Evolutionary conservation across 1,284 basidiomycete species (phyloP).

Genomic region (Cryptococcus amylolentus): DNA sequence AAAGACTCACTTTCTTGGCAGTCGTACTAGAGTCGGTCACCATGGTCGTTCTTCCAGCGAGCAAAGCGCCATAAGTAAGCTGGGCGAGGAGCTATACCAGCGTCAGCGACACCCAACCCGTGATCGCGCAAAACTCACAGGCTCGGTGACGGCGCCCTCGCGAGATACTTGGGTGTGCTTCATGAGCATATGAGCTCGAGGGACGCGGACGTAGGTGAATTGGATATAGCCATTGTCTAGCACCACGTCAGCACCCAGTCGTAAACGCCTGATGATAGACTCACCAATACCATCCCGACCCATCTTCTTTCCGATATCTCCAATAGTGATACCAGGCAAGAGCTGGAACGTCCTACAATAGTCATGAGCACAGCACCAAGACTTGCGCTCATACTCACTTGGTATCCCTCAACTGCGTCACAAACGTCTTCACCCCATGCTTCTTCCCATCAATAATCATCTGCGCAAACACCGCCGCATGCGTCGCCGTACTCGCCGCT

Average conservation of each 20-base stretch:
- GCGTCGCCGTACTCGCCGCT: constrained; percentile 58
- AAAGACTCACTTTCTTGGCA: constrained; percentile 52
- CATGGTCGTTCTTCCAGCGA: constrained; percentile 57
- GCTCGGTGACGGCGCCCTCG: constrained; percentile 49
- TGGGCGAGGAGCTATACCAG: constrained; percentile 53
- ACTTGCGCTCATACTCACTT: constrained; percentile 42
- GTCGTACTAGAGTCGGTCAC: constrained; percentile 56
- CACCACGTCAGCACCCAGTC: background rate
- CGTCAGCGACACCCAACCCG: constrained; percentile 26
- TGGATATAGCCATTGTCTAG: constrained; percentile 54
- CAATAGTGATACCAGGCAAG: constrained; percentile 56
- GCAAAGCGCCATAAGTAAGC: constrained; percentile 58
- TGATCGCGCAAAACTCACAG: constrained; percentile 20
- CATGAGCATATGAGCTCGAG: constrained; percentile 59
- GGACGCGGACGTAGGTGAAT: constrained; percentile 58
- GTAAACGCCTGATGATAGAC: constrained; percentile 2
- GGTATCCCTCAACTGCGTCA: constrained; percentile 56
- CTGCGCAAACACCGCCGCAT: constrained; percentile 58
- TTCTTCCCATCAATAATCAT: constrained; percentile 56
- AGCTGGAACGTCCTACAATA: constrained; percentile 49
- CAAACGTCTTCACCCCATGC: constrained; percentile 59
- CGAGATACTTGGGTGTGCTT: constrained; percentile 58
- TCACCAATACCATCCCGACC: constrained; percentile 56
- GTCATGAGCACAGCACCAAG: constrained; percentile 5
- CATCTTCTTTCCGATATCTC: constrained; percentile 61